Evolutionary conservation across 139 green algal species (phyloP), one percentile per base, ranked within the genome.

Genomic region (Tetraselmis striata): DNA sequence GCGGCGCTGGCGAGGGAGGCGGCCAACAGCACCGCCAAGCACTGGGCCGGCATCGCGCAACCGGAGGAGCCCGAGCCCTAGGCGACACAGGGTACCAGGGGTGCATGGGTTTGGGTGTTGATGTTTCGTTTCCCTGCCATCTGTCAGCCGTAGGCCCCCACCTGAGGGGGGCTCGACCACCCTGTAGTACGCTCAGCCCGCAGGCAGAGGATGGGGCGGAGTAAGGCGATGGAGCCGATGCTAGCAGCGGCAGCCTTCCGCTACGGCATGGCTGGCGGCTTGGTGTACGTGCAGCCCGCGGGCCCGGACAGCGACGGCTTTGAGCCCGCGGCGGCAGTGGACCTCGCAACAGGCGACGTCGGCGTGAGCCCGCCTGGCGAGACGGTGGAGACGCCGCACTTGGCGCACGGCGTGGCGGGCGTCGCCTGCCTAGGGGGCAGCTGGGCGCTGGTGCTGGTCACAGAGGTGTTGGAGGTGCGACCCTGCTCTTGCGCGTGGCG

Each of bases 381-480:
- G 18, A 28, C 24, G 11, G 1, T 85, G 23, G 77, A 78, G 1
- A 5, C 29, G 0, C 24, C 30, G 31, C 26, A 27, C 78, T 86
- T 85, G 0, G 81, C 93, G 30, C 83, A 92, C 30, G 91, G 86
- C 1, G 23, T 93, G 27, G 45, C 84, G 0, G 84, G 84, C n/a
- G 29, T 76, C 1, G 77, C 82, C 59, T 81, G 32, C 11, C 87
- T 95, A 76, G 77, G 84, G 32, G 80, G 77, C 0, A 85, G 85
- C 0, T 82, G 32, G 1, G 88, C 88, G 1, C 82, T 95, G 28
- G 88, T 85, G 25, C 83, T 93, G 5, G 79, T 96, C 27, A 94
- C 91, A 11, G 81, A 80, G 22, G 84, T 85, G 11, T 79, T 91
- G 29, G 75, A 93, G 86, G 91, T 89, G 75, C 22, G 81, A 74